Conservation (phyloP, 169 alveolate genomes). For the Sarcocystis neurona region DNA sequence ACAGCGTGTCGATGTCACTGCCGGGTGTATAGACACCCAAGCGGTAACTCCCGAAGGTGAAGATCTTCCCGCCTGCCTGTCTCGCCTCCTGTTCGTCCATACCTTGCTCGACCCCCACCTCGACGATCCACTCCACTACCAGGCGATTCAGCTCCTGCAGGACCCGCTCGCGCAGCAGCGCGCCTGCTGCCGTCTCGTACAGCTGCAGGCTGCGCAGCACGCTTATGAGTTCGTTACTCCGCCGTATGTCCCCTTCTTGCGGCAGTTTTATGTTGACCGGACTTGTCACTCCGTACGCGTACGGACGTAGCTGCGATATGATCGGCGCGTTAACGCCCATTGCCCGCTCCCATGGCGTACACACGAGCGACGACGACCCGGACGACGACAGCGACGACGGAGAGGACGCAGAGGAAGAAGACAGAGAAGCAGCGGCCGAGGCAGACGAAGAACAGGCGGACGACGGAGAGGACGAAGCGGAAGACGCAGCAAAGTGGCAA, state of each 20-base stretch:
- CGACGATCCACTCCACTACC: constrained; percentile 65
- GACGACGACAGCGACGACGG: not conserved
- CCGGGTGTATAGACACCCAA: constrained; percentile 97
- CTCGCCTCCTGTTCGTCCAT: constrained; percentile 64
- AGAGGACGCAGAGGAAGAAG: not conserved
- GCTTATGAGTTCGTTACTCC: constrained; percentile 47
- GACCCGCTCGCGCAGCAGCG: constrained; percentile 55
- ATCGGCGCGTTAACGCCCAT: constrained; percentile 48
- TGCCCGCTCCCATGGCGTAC: constrained; percentile 20
- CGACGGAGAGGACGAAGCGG: not conserved
- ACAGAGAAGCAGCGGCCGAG: not conserved
- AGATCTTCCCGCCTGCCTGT: constrained; percentile 66
- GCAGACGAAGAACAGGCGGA: not conserved
- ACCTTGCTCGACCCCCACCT: constrained; percentile 65
- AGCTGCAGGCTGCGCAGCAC: constrained; percentile 27
- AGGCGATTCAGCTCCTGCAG: constrained; percentile 48
- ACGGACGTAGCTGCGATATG: constrained; percentile 19
- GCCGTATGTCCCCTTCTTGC: constrained; percentile 38
- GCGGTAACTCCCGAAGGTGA: constrained; percentile 92
- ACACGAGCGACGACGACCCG: too few relatives aligned
- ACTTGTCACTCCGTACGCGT: constrained; percentile 58
- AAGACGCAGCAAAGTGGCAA: not conserved
- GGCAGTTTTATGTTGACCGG: constrained; percentile 51
- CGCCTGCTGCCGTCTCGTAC: constrained; percentile 66
- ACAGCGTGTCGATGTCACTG: constrained; percentile 97